phyloP scores from a whole-genome alignment of 139 green algal genomes.

The Haematococcus lacustris region DNA sequence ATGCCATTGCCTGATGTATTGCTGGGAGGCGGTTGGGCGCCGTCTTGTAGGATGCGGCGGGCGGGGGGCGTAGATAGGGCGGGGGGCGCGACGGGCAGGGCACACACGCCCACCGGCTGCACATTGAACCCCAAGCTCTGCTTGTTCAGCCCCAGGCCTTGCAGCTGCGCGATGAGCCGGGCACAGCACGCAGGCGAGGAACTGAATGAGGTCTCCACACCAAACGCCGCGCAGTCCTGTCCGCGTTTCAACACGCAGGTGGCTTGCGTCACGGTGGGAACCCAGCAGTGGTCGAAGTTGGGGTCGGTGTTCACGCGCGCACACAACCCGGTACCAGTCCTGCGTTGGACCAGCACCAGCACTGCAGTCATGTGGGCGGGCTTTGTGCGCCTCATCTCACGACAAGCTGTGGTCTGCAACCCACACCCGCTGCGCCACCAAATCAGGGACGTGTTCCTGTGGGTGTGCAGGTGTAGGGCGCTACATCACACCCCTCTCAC shows the following conservation, averaged over 20 bases:
- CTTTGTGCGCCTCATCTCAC: background rate
- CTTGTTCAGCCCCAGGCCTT: background rate
- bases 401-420: background rate
- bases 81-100: background rate
- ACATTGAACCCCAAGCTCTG: background rate
- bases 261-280: background rate
- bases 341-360: background rate
- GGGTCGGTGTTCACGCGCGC: background rate
- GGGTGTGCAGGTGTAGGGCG: no score
- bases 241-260: background rate
- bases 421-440: background rate
- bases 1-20: no score
- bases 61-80: background rate
- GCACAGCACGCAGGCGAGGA: background rate
- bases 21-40: no score
- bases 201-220: conserved; percentile 5
- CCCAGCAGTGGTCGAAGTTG: conserved; percentile 5
- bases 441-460: background rate
- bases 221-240: background rate
- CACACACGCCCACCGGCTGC: background rate
- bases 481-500: background rate
- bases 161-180: conserved; percentile 1
- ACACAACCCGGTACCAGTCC: background rate
- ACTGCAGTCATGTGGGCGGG: background rate
- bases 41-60: background rate